Evolutionary conservation across 1,284 basidiomycete species (phyloP), one percentile per base, ranked within the genome.

Genomic region (Cryptococcus sp.): DNA sequence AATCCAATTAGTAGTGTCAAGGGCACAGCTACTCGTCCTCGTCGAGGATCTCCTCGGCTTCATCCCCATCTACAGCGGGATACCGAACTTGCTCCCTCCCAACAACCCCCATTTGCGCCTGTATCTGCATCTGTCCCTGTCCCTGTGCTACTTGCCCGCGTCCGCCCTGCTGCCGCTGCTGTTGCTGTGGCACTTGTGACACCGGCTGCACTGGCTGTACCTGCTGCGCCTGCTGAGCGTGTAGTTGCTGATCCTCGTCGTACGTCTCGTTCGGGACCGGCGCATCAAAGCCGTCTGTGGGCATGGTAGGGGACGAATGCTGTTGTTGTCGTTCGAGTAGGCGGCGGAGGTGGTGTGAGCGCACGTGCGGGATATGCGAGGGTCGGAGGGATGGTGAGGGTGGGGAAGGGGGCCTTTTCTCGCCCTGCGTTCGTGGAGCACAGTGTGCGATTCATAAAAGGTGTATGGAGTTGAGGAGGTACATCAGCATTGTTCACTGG

Each of bases 221-320:
- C 31, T 23, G 50, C 20, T 50, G 54, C 35, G 15, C 35, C 17
- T 54, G 35, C 47, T 7, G 16, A 44, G 8, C 45, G 16, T 39
- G 41, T 16, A 48, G 40, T 16, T 50, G 46, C 3, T 47, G 64
- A n/a, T 69, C 70, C 22, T 70, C 69, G 39, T 69, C 71, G 54
- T 73, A 74, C 41, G 72, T 74, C 69, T 76, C 74, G 52, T 77
- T 77, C 1, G 76, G 76, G 8, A 77, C 72, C 1, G 76, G 73
- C 23, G 71, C 76, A 54, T 77, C 76, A 50, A 77, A 77, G 5
- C 67, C 66, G 54, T 76, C 71, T 1, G 60, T 59, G 0, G 67
- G 64, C 8, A 57, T 56, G 0, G 54, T 38, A 16, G 69, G 66
- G 0, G 67, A 67, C 15, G 57, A 48, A 31, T 31, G 27, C 38